These are phyloP conservation scores for Umbilicus rupestris DNA, from an alignment of 164 flowering plant species.

Conservation along the genomic window DNA sequence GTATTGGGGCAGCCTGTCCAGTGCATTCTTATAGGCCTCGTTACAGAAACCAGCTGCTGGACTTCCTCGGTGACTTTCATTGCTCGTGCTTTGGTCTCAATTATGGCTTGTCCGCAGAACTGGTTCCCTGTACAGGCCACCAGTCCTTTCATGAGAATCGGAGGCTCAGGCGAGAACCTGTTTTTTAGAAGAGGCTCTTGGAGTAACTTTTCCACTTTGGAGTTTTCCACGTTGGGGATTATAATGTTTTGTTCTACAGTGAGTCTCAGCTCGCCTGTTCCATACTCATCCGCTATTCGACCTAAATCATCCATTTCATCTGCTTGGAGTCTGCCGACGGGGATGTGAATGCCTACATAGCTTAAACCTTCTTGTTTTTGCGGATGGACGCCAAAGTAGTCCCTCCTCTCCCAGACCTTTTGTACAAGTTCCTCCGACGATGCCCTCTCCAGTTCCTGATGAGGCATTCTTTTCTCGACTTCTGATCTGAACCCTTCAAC, in stretches of 20 bases:
- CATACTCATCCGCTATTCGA: constrained; percentile 66
- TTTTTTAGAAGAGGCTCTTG: constrained; percentile 54
- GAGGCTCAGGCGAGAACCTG: constrained; percentile 62
- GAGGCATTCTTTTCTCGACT: constrained; percentile 80
- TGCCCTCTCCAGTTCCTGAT: constrained; percentile 50
- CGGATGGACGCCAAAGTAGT: constrained; percentile 73
- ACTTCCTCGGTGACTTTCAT: constrained; percentile 82
- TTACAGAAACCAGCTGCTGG: constrained; percentile 44
- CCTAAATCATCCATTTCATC: constrained; percentile 92
- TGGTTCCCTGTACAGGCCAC: constrained; percentile 97
- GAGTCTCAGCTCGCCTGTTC: constrained; percentile 84
- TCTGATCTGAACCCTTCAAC: constrained; percentile 81
- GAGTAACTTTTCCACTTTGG: constrained; percentile 49
- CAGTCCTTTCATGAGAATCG: constrained; percentile 66
- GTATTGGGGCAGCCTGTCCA: constrained; percentile 97
- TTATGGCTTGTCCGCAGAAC: constrained; percentile 95
- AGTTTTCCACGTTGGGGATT: constrained; percentile 69
- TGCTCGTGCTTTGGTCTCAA: constrained; percentile 88
- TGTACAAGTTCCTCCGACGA: constrained; percentile 58
- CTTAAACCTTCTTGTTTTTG: constrained; percentile 80
- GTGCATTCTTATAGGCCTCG: constrained; percentile 77
- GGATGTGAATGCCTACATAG: constrained; percentile 79
- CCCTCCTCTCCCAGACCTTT: constrained; percentile 78
- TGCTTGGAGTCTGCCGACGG: constrained; percentile 84
- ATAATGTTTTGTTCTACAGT: constrained; percentile 94